Evolutionary conservation across 2,329 filamentous ascomycete species (phyloP).

Genomic region (Elsinoe fawcettii): DNA sequence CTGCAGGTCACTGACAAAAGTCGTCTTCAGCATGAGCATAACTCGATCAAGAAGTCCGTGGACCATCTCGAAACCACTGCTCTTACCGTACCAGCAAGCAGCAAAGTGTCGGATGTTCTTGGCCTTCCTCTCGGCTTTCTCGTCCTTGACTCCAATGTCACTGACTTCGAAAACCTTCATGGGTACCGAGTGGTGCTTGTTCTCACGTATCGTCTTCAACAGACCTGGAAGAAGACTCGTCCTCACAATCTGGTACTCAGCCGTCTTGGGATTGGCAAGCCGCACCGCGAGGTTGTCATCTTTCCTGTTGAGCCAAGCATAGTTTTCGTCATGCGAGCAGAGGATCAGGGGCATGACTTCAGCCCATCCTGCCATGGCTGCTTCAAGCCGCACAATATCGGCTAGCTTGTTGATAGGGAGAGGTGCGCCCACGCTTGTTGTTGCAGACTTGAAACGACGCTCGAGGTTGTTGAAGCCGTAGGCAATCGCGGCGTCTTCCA

Average conservation of each 20-base stretch:
- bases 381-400: conserved; percentile 82
- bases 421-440: conserved; percentile 76
- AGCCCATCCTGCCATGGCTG: conserved; percentile 89
- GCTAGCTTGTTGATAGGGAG: conserved; percentile 88
- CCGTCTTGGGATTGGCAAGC: conserved; percentile 86
- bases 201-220: conserved; percentile 88
- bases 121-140: conserved; percentile 70
- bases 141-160: conserved; percentile 87
- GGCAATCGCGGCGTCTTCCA: conserved; percentile 95
- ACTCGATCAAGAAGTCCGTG: conserved; percentile 89
- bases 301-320: conserved; percentile 82
- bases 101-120: conserved; percentile 93
- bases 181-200: conserved; percentile 78
- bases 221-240: conserved; percentile 80
- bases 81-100: conserved; percentile 93
- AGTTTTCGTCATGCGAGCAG: conserved; percentile 98
- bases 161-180: conserved; percentile 89
- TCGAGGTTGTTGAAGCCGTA: conserved; percentile 97
- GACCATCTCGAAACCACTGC: conserved; percentile 87
- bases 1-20: conserved; percentile 54
- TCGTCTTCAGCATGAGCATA: conserved; percentile 81
- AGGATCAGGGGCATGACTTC: conserved; percentile 95
- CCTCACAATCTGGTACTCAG: conserved; percentile 87
- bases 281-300: conserved; percentile 77
- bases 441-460: conserved; percentile 75